Conservation (phyloP, 768 basidiomycete genomes). For the Calocybe indica region DNA sequence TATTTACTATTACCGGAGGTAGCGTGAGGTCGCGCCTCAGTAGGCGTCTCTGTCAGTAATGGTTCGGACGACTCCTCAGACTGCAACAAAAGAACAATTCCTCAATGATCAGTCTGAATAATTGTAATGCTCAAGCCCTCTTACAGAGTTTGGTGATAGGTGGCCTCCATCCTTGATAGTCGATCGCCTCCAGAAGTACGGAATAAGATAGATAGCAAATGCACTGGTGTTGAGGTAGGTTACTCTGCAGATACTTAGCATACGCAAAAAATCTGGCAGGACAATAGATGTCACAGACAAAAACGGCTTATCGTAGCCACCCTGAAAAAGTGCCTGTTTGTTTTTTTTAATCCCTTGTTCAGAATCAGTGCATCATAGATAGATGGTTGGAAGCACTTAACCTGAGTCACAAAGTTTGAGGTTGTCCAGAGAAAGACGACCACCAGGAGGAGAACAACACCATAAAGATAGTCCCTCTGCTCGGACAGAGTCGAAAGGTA, state of each 20-base stretch:
- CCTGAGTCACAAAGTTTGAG: constrained; percentile 86
- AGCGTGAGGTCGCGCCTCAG: too few species aligned
- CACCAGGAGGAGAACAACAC: constrained; percentile 62
- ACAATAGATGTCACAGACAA: constrained; percentile 37
- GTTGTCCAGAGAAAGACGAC: constrained; percentile 88
- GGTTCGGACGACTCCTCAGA: too few species aligned
- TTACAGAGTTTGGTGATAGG: too few species aligned
- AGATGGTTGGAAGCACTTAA: constrained; percentile 11
- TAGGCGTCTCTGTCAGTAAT: too few species aligned
- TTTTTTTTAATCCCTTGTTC: too few species aligned
- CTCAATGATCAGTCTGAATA: too few species aligned
- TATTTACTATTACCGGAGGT: too few species aligned
- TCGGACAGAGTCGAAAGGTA: background rate
- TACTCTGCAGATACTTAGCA: constrained; percentile 35
- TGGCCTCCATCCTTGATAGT: background rate
- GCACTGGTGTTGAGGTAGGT: constrained; percentile 90
- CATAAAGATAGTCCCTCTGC: constrained; percentile 36
- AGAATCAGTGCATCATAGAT: background rate
- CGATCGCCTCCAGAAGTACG: constrained; percentile 21
- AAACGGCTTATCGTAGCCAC: constrained; percentile 86
- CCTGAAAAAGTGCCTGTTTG: constrained; percentile 41
- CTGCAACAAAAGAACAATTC: too few species aligned
- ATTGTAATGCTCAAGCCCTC: too few species aligned
- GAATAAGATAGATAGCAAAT: constrained; percentile 80
- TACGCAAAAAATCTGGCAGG: background rate